Conservation (phyloP, 1,284 basidiomycete species). For the Rhizoctonia solani region DNA sequence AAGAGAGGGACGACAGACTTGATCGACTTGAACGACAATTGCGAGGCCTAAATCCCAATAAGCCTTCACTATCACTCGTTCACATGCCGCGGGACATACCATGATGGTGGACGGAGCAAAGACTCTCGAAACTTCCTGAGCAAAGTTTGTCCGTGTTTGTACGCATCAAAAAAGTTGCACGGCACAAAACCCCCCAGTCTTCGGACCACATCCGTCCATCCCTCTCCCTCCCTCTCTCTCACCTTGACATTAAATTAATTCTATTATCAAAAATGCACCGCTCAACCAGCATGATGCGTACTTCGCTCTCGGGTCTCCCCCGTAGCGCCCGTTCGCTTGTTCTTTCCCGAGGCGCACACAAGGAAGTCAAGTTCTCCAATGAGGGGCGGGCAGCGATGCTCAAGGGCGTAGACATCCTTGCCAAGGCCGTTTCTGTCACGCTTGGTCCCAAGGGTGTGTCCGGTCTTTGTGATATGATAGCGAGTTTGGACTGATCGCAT, state of each 20-base stretch:
- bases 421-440: constrained; percentile 93
- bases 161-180: constrained; percentile 29
- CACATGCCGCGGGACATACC: constrained; percentile 3
- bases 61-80: background rate
- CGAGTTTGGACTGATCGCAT: constrained; percentile 35
- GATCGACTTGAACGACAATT: constrained; percentile 89
- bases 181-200: constrained; percentile 24
- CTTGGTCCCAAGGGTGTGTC: constrained; percentile 89
- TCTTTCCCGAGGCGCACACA: constrained; percentile 77
- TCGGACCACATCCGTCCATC: constrained; percentile 7
- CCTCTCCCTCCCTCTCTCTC: constrained; percentile 14
- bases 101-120: constrained; percentile 33
- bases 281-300: constrained; percentile 43
- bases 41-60: constrained; percentile 40
- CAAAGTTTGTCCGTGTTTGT: constrained; percentile 27
- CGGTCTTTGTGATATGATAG: background rate
- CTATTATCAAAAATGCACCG: constrained; percentile 37
- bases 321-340: constrained; percentile 53
- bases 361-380: constrained; percentile 97
- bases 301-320: constrained; percentile 51
- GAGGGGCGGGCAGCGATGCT: constrained; percentile 93
- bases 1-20: constrained; percentile 88
- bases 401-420: constrained; percentile 93
- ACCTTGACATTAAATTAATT: background rate
- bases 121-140: constrained; percentile 11